Evolutionary conservation across 495 filamentous ascomycete species (phyloP), one percentile per base, ranked within the genome.

Genomic region (Talaromyces trachyspermus): DNA sequence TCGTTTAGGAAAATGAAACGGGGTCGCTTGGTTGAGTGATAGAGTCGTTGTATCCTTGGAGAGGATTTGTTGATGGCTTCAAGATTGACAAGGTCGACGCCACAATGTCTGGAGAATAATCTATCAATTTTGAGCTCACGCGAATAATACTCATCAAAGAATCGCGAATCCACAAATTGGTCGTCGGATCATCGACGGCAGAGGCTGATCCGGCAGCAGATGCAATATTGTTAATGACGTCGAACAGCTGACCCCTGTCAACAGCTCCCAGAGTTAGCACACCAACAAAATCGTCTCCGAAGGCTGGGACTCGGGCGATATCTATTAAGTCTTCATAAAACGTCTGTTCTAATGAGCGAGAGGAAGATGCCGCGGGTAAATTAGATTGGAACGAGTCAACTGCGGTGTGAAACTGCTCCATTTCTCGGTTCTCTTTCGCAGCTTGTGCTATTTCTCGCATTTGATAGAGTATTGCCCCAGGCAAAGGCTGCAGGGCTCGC

Each of bases 391-490:
- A 69, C 9, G 71, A 74, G 44, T 79, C 74, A 23, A 81, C 72
- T 19, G 83, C 81, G 43, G 68, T 77, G 49, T 80, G 70, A 24
- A 80, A 79, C 51, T 83, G 79, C 33, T 79, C 67, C n/a, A 77
- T 43, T 51, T 85, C 84, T 45, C 76, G 69, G 24, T 64, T 69
- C 39, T 85, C 77, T 37, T 72, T 76, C 29, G 80, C 69, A 36
- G 67, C 66, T 24, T 76, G 65, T 39, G 80, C 83, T 2, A 73
- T 66, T 25, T 82, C 65, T 55, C 74, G 72, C 69, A 89, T 77
- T 5, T 74, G 74, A 51, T 87, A 72, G n/a, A 88, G 62, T 15
- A 95, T 74, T 40, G 89, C 61, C 76, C 89, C 88, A 95, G 7
- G 85, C 77, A 45, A 89, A 84, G 19, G 83, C 70, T 19, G 83